Evolutionary conservation across 768 basidiomycete species (phyloP), one percentile per base, ranked within the genome.

Genomic region (Boletus subparvulus): DNA sequence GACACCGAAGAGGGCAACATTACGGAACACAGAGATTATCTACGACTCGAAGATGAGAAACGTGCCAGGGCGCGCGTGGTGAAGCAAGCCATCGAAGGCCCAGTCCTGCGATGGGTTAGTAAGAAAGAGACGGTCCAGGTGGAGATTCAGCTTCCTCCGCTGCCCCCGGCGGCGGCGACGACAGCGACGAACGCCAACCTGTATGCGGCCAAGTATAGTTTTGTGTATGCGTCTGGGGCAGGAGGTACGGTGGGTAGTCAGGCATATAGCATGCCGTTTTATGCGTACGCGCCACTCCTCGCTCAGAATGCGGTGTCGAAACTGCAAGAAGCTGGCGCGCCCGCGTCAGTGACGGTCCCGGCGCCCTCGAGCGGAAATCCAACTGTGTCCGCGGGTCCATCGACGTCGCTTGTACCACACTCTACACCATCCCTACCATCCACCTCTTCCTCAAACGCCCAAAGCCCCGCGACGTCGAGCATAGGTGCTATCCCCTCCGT

Each of bases 1-100:
- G 90, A 93, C 63, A 91, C 86, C 50, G 93, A 94, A 70, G 92
- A 93, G 70, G 85, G 87, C 0, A 95, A 95, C 67, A 84, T 87
- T 21, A 78, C 79, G 6, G 86, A 91, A 46, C 90, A 94, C 60
- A 78, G 82, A 36, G 83, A 92, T 62, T 94, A 94, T 65, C 82
- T 94, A 30, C 81, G 79, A 48, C 72, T 84, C 3, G 93, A 95
- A 62, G 92, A 91, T 65, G 90, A 92, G 72, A 92, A 90, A 61
- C 83, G 91, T 9, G 84, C 82, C 65, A 83, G 83, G 33, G 77
- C 77, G 17, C 74, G 77, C 13, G 84, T 85, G 26, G 82, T 86
- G 30, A 83, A 87, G 43, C 75, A 80, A n/a, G 69, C 76, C 12
- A 77, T 87, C 9, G 75, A 83, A 28, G 91, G 88, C 0, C 88